Evolutionary conservation across 495 filamentous ascomycete species (phyloP).

Genomic region (Neurospora sp.): DNA sequence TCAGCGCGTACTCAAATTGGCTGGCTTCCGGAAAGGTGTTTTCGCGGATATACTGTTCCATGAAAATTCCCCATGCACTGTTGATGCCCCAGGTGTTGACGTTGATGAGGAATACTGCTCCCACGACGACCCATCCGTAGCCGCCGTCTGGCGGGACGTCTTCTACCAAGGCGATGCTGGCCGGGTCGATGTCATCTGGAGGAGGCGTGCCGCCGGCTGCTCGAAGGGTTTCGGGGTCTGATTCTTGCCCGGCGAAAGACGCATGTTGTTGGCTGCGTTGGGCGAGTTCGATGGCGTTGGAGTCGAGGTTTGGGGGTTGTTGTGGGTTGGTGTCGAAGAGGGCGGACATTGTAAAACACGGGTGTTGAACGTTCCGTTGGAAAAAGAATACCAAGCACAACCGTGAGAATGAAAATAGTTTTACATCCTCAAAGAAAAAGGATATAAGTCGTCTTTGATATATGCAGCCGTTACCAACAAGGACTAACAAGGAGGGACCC

Average conservation of each 20-base stretch:
- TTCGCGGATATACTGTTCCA: constrained; percentile 49
- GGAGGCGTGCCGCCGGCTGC: not conserved
- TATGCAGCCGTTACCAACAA: not conserved
- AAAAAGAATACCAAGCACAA: not conserved
- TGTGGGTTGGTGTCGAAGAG: not conserved
- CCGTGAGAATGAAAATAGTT: not conserved
- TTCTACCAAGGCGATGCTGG: constrained; percentile 2
- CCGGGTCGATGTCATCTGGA: not conserved
- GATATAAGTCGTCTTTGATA: not conserved
- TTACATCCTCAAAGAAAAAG: not conserved
- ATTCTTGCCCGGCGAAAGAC: not conserved
- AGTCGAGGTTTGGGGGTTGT: not conserved
- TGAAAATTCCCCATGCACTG: constrained; percentile 45
- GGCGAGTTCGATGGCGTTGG: not conserved
- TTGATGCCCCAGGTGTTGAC: constrained; percentile 49
- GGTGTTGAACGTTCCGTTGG: not conserved
- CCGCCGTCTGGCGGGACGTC: constrained; percentile 43
- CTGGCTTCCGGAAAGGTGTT: constrained; percentile 48
- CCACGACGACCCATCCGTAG: constrained; percentile 50
- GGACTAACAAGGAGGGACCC: not conserved
- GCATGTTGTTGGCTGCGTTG: not conserved
- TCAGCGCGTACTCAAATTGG: constrained; percentile 51
- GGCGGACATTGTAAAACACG: not conserved
- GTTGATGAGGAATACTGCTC: constrained; percentile 38
- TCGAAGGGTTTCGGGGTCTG: not conserved